Conservation (phyloP, 2,329 filamentous ascomycete species). For the Nigrospora osmanthi region DNA sequence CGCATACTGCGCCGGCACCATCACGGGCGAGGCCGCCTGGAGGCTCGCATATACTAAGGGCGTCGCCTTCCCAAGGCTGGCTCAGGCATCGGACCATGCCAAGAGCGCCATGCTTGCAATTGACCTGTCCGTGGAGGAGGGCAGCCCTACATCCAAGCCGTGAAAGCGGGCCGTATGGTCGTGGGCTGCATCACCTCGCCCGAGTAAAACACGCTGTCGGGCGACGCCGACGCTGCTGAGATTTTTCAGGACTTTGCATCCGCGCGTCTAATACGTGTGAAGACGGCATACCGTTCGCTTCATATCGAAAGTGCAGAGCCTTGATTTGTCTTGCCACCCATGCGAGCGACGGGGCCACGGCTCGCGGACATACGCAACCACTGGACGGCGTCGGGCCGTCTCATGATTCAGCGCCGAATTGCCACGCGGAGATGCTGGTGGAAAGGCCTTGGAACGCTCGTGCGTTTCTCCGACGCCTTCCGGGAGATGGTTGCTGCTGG, state of each 20-base stretch:
- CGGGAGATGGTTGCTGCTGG: no score
- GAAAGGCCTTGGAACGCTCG: neutral
- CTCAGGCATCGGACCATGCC: constrained; percentile 6
- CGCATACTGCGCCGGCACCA: constrained; percentile 28
- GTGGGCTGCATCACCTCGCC: constrained; percentile 38
- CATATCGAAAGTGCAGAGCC: constrained; percentile 25
- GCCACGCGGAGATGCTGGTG: neutral
- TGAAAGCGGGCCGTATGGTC: constrained; percentile 13
- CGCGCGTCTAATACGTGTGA: constrained; percentile 26
- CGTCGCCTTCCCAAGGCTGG: constrained; percentile 16
- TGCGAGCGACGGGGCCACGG: neutral
- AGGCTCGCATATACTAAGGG: constrained; percentile 33
- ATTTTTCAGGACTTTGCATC: constrained; percentile 25
- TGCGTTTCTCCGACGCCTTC: neutral
- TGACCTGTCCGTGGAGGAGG: constrained; percentile 21
- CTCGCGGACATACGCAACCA: neutral
- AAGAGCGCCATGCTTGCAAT: constrained; percentile 34
- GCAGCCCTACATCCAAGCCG: constrained; percentile 15
- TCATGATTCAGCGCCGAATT: neutral
- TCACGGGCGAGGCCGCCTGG: constrained; percentile 30
- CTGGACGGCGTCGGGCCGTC: neutral
- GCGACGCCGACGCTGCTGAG: constrained; percentile 14
- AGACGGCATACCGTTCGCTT: constrained; percentile 34
- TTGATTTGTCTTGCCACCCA: neutral
- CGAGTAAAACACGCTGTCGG: constrained; percentile 34